Base-by-base conservation (phyloP, 768 basidiomycete genomes). In the Dioszegia crocea region DNA sequence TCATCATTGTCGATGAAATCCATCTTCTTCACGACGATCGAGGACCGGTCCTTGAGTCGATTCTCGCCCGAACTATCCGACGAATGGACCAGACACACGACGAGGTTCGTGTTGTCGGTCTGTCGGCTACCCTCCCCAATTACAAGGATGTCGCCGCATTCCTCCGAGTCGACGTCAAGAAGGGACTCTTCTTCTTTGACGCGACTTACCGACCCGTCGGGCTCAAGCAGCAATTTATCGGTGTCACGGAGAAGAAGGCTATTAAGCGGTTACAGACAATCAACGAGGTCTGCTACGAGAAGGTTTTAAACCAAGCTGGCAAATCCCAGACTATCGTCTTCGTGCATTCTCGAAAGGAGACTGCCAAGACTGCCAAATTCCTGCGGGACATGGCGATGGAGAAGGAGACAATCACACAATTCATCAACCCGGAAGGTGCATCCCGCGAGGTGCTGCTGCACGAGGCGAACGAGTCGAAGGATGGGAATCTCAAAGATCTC, bases 241-340 rank as follows among this genome's bases (percentile, higher is more conserved):
- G 96, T 40, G 85, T 99, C 58, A 97, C 94, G 0, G 96, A 98
- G 81, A 98, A 97, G 83, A 98, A 96, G 77, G 96, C 96, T 0
- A 97, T 98, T 82, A 97, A 94, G 77, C 86, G 96, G 5, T 91
- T 93, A 73, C 94, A 97, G 75, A 86, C 97, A 62, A 94, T 90
- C 83, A 99, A 99, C 77, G 93, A 98, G 74, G 92, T 98, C 21
- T 94, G 93, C 78, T 99, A 99, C 80, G 94, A 98, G 77, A 99
- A 98, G 80, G 74, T 97, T 2, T 84, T 98, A 23, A 92, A 97
- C 64, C 91, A 98, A 68, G 84, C 85, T 6, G 83, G 84, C 48
- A 91, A 90, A 80, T 67, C 66, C 24, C 71, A 76, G 55, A 89
- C 88, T 0, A 82, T 98, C 38, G 92, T 98, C 12, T 99, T 99